These are phyloP conservation scores for Pyrenula aspistea DNA, from an alignment of 495 filamentous ascomycete genomes.

Conservation along the genomic window DNA sequence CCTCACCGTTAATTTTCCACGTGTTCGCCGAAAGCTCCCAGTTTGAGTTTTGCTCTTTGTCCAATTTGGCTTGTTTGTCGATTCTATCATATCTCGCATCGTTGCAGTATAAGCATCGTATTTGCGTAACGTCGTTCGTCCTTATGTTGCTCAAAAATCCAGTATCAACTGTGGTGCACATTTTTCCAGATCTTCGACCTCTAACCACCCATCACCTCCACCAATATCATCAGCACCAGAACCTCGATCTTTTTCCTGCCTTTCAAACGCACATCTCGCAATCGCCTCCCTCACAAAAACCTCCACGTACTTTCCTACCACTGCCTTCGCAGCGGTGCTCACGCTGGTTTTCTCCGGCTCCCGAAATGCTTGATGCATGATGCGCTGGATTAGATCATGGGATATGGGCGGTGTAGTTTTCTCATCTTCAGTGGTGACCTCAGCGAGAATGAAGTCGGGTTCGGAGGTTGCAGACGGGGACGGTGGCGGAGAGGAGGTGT, in stretches of 20 bases:
- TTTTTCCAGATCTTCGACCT: slow-evolving; percentile 72
- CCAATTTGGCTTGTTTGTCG: no score
- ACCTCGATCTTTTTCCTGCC: slow-evolving; percentile 27
- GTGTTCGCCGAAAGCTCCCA: no score
- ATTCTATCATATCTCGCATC: no score
- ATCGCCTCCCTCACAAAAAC: slow-evolving; percentile 88
- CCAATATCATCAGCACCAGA: slow-evolving; percentile 13
- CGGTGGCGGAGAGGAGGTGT: slow-evolving; percentile 9
- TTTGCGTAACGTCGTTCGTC: no score
- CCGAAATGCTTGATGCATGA: slow-evolving; percentile 71
- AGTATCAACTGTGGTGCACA: slow-evolving; percentile 78
- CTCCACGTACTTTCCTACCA: slow-evolving; percentile 79
- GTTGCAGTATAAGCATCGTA: no score
- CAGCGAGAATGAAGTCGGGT: slow-evolving; percentile 33
- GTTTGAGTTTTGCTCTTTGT: no score
- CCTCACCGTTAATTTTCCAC: no score
- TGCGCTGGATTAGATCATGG: slow-evolving; percentile 53
- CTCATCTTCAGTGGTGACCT: slow-evolving; percentile 22
- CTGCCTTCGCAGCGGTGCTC: slow-evolving; percentile 62
- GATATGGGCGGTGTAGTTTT: slow-evolving; percentile 46
- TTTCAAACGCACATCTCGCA: slow-evolving; percentile 64
- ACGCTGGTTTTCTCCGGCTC: slow-evolving; percentile 57
- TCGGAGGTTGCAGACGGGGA: slow-evolving; percentile 18
- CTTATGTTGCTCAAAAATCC: slow-evolving; percentile 49
- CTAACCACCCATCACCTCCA: slow-evolving; percentile 10